These are phyloP conservation scores for Triticum monococcum DNA, from an alignment of 176 grass and related monocot species.

Conservation along the genomic window DNA sequence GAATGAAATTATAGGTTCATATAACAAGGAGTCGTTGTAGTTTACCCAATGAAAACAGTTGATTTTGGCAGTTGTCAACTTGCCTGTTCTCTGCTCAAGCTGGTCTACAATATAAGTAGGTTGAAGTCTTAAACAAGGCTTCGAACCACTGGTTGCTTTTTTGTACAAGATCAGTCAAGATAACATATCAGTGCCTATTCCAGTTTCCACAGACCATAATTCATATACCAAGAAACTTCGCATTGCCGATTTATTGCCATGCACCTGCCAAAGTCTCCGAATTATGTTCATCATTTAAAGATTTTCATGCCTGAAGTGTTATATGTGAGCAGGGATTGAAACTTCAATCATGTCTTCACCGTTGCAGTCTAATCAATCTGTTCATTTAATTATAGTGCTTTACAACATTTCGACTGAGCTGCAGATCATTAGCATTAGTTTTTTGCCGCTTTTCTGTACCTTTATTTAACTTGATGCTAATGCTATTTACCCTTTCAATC, in stretches of 20 bases:
- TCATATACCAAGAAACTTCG: background rate
- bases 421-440: background rate
- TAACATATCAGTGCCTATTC: background rate
- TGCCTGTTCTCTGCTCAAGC: background rate
- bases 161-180: background rate
- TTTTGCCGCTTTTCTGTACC: background rate
- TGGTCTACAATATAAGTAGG: background rate
- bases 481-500: background rate
- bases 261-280: background rate
- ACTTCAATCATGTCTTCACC: background rate
- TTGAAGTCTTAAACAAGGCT: background rate
- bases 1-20: background rate
- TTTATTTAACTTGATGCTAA: background rate
- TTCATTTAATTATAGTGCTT: background rate
- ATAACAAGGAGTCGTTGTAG: background rate
- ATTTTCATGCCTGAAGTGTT: background rate
- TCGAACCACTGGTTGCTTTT: slow-evolving; percentile 1
- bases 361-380: background rate
- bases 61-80: background rate
- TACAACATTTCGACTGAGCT: background rate
- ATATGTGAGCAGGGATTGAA: background rate
- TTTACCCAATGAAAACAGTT: background rate
- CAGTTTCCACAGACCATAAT: background rate
- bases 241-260: background rate
- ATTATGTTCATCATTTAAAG: background rate